phyloP scores from a whole-genome alignment of 148 eudicot species.

The Vaccinium myrtillus region DNA sequence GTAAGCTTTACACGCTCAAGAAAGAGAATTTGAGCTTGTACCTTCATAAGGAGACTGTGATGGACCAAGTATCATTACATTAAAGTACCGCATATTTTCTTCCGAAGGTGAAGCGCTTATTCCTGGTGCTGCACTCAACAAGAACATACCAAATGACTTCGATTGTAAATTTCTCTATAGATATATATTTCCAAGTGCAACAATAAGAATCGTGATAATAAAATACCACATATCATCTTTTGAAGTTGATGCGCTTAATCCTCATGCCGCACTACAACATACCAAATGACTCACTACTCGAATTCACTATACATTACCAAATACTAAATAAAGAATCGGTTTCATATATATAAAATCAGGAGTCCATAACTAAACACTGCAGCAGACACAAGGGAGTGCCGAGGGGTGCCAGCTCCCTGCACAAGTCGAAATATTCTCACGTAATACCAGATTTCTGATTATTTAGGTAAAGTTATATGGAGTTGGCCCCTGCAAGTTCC shows the following conservation, averaged over 20 bases:
- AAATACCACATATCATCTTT: not conserved
- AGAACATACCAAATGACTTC: constrained; percentile 7
- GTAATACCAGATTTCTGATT: no score
- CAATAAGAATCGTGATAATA: not conserved
- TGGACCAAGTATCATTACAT: constrained; percentile 98
- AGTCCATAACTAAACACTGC: no score
- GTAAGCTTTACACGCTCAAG: not conserved
- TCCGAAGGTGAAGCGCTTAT: constrained; percentile 98
- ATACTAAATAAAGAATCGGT: not conserved
- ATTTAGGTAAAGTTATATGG: no score
- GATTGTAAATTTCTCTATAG: not conserved
- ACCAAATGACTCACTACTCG: not conserved
- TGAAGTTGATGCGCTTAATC: no score
- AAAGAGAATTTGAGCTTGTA: constrained; percentile 17
- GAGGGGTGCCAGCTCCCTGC: no score
- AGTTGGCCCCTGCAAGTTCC: no score
- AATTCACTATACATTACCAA: constrained; percentile 11
- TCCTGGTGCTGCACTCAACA: constrained; percentile 73
- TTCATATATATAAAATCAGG: no score
- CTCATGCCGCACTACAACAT: not conserved
- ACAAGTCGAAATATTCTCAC: no score
- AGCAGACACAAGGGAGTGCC: no score
- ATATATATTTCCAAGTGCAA: not conserved
- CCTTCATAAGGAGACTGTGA: constrained; percentile 99
- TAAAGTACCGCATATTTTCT: constrained; percentile 91